Base-by-base conservation (phyloP, 768 basidiomycete species). In the Tylopilus balloui region DNA sequence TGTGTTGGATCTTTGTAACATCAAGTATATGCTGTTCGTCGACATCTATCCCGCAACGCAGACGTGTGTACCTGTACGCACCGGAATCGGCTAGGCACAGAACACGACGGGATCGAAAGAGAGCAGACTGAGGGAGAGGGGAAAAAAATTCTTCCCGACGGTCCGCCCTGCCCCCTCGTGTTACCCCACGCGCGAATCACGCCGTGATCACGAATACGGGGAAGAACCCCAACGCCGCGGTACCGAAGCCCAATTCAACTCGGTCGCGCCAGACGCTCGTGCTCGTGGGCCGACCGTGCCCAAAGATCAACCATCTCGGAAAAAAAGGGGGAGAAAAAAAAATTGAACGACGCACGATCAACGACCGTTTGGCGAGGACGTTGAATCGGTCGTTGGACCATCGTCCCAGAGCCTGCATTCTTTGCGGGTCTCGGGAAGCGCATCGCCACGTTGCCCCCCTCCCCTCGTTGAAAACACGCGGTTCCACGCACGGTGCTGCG, bases 401-500 rank as follows among this genome's bases (percentile, higher is more conserved):
- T 27, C 9, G 27, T 27, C 27, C 27, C 5, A 6, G 27, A 27
- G 27, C 11, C 9, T 9, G 31, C 14, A 32, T 32, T 10, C 31
- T 50, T 55, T 50, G 36, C 23, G 38, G 12, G 40, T 39, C 47
- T 40, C 23, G 29, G 36, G 24, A 17, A 27, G 35, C 8, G 7
- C 27, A 27, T 27, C 15, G 31, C 25, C 48, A 45, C 27, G 37
- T 47, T 27, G 31, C 1, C 50, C n/a, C n/a, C n/a, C n/a, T n/a
- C n/a, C n/a, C 58, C 60, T 64, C 61, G 43, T 58, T 64, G 61
- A 55, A 62, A 50, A 62, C 61, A 62, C 59, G 61, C 55, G 48
- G 55, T 25, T 1, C 8, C 19, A 15, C 14, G 15, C 36, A 42
- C 28, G 17, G 42, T 47, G 46, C 51, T 55, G 56, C 48, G 59